Base-by-base conservation (phyloP, 257 asterid genomes). In the Nicotiana attenuata region DNA sequence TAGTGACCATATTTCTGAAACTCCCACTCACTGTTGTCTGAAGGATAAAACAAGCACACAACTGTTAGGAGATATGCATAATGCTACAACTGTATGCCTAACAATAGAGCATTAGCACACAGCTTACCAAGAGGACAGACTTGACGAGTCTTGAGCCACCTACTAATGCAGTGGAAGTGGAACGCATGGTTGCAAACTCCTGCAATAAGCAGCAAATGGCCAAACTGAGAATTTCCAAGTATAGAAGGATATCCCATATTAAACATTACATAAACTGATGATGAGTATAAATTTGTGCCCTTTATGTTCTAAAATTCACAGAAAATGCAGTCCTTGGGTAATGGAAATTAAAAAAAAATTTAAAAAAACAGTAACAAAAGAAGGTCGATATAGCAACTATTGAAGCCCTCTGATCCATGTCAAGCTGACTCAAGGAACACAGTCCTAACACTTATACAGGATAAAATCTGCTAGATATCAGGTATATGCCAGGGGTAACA, bases 11-110 rank as follows among this genome's bases (percentile, higher is more conserved):
- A 41, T 41, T 41, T 41, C 50, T 41, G 50, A 41, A 41, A 41
- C 90, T 95, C 99, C 99, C 98, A 95, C 83, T 95, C 99, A 28
- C 98, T 95, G 92, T 95, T 93, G 82, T 95, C 99, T 95, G 98
- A 14, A 64, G 20, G 10, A n/a, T 29, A 83, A 15, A 80, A 52
- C 57, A 52, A 52, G 52, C 31, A 33, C 52, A 10, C 47, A 28
- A 76, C 14, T 2, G 57, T 71, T 28, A 55, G n/a, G 13, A 20
- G 24, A 60, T 22, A 22, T 4, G 38, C 35, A 22, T 31, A 61
- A 65, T 56, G 33, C 73, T 16, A 28, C 5, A 41, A 17, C 28
- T 76, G 10, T 19, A 77, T 41, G 41, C 41, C 20, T 20, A 63
- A 11, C 7, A 26, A 17, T 22, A 55, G 20, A 26, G 7, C 61